These are phyloP conservation scores for Trametes elegans DNA, from an alignment of 768 basidiomycete genomes.

Conservation along the genomic window DNA sequence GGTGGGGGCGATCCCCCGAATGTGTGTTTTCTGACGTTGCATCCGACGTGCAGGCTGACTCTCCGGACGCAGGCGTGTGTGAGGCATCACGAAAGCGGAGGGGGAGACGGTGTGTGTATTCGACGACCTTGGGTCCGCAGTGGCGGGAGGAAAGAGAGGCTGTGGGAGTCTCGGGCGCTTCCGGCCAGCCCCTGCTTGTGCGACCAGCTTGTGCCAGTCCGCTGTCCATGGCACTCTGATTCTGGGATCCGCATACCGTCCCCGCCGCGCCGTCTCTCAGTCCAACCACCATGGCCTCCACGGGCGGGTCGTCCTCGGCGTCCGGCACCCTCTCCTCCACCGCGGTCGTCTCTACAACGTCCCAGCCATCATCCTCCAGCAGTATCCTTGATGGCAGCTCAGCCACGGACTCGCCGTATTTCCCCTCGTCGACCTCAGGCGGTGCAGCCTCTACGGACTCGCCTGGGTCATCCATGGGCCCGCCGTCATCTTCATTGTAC, in stretches of 20 bases:
- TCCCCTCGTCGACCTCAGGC: constrained; percentile 1
- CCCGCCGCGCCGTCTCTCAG: background rate
- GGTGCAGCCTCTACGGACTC: constrained; percentile 5
- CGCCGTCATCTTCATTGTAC: constrained; percentile 21
- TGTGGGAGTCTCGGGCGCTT: constrained; percentile 9
- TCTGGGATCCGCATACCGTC: background rate
- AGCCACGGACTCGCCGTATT: background rate
- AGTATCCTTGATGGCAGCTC: background rate
- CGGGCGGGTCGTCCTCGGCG: background rate
- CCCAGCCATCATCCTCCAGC: background rate
- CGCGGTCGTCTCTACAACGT: background rate
- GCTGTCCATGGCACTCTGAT: too few species aligned
- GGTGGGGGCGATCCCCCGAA: background rate
- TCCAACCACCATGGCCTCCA: constrained; percentile 6
- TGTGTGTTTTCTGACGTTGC: too few species aligned
- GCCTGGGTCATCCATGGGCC: background rate
- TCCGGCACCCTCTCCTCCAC: background rate
- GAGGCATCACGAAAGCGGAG: too few species aligned
- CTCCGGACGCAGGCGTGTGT: background rate
- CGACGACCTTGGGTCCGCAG: background rate
- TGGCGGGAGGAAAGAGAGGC: background rate
- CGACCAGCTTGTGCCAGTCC: background rate
- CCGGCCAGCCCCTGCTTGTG: background rate
- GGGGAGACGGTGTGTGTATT: too few species aligned
- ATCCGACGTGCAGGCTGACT: background rate